Conservation (phyloP, 1,139 yeast species). For the Lodderomyces orthopsilosis region DNA sequence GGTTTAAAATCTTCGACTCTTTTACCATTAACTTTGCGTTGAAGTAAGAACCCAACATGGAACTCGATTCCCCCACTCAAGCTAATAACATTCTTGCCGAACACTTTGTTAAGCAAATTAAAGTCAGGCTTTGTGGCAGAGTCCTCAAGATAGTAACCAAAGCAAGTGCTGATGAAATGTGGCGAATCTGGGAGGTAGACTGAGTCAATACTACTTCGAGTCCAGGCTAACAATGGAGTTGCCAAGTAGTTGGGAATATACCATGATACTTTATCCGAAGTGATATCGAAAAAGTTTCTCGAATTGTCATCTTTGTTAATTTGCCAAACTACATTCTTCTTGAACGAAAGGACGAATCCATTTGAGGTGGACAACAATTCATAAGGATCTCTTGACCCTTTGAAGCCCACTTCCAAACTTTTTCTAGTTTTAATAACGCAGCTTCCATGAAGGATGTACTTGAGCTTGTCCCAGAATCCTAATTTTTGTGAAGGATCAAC, state of each 20-base stretch:
- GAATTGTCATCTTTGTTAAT: conserved; percentile 43
- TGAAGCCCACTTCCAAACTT: conserved; percentile 53
- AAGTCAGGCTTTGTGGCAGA: conserved; percentile 11
- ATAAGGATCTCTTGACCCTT: conserved; percentile 48
- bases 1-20: conserved; percentile 59
- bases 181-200: conserved; percentile 45
- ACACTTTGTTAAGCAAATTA: conserved; percentile 16
- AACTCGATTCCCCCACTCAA: conserved; percentile 61
- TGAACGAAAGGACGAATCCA: conserved; percentile 42
- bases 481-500: conserved; percentile 59
- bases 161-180: conserved; percentile 45
- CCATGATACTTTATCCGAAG: conserved; percentile 39
- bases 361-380: conserved; percentile 36
- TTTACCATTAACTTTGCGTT: conserved; percentile 42
- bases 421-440: conserved; percentile 32
- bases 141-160: conserved; percentile 49
- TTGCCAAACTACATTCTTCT: conserved; percentile 38
- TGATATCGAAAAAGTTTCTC: conserved; percentile 34
- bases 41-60: conserved; percentile 57
- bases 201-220: conserved; percentile 43
- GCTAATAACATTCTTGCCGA: conserved; percentile 55
- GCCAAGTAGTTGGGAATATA: conserved; percentile 62
- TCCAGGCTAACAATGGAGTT: conserved; percentile 61
- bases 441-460: conserved; percentile 48
- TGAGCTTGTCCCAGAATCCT: conserved; percentile 61